These are phyloP conservation scores for Capsicum chinense DNA, from an alignment of 257 asterid species.

Conservation along the genomic window DNA sequence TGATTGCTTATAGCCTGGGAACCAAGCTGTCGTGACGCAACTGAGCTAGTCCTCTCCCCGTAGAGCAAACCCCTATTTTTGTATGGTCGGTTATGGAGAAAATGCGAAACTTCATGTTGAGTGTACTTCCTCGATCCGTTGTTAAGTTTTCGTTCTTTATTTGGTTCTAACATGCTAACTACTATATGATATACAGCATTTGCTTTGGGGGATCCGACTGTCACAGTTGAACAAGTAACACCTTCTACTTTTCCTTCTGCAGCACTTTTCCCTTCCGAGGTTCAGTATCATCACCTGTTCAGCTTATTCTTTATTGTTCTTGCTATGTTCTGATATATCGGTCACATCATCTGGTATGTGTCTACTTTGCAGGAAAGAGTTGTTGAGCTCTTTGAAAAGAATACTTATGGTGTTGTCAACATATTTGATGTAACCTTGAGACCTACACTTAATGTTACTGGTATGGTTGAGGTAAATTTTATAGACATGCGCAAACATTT, in stretches of 20 bases:
- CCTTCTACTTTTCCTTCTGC: conserved; percentile 70
- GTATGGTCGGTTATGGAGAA: conserved; percentile 10
- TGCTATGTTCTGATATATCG: neutral
- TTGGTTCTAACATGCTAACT: conserved; percentile 20
- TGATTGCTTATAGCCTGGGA: neutral
- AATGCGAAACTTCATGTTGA: neutral
- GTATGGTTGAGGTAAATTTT: conserved; percentile 81
- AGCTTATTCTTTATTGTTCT: conserved; percentile 22
- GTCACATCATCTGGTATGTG: conserved; percentile 54
- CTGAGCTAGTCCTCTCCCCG: neutral
- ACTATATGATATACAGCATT: conserved; percentile 55
- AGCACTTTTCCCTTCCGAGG: conserved; percentile 87
- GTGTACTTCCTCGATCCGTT: neutral
- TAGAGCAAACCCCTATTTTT: neutral
- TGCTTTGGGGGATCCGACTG: conserved; percentile 88
- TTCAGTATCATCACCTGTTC: conserved; percentile 35
- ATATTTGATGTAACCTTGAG: conserved; percentile 90
- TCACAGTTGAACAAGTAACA: conserved; percentile 86
- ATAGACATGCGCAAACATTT: neutral
- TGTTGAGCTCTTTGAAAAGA: conserved; percentile 85
- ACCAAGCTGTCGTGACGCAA: neutral
- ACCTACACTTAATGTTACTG: conserved; percentile 83
- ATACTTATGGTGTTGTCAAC: conserved; percentile 94
- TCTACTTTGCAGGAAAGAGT: conserved; percentile 83
- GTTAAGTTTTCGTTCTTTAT: neutral